phyloP scores from a whole-genome alignment of 208 protist species.

The Porcisia hertigi region DNA sequence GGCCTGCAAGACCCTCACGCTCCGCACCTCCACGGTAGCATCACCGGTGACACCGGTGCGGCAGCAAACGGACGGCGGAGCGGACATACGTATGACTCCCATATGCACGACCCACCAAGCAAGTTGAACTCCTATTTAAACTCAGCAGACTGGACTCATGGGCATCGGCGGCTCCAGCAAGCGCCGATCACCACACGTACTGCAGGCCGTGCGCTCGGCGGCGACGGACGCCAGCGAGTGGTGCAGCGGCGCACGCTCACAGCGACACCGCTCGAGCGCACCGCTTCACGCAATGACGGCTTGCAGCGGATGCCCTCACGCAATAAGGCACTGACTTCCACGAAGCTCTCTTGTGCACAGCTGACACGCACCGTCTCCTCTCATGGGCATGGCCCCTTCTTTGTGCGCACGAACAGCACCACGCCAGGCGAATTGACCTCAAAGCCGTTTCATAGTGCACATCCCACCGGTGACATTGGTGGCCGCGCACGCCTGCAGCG shows the following conservation, averaged over 20 bases:
- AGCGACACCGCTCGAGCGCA: constrained; percentile 24
- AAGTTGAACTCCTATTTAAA: constrained; percentile 10
- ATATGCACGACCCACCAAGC: constrained; percentile 10
- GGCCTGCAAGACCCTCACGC: constrained; percentile 28
- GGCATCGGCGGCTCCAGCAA: constrained; percentile 21
- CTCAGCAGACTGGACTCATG: not conserved
- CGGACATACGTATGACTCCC: constrained; percentile 20
- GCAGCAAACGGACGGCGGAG: constrained; percentile 16
- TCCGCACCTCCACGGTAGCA: constrained; percentile 27
- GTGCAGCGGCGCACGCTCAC: constrained; percentile 16
- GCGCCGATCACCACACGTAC: constrained; percentile 32
- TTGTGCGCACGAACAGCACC: constrained; percentile 23
- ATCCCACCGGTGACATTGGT: not conserved
- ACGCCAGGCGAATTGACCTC: constrained; percentile 5
- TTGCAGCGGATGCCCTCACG: constrained; percentile 24
- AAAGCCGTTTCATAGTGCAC: constrained; percentile 12
- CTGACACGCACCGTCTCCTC: constrained; percentile 20
- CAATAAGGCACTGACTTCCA: constrained; percentile 8
- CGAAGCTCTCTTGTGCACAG: constrained; percentile 15
- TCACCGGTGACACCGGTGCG: not conserved
- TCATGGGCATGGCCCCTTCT: not conserved
- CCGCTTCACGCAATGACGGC: not conserved
- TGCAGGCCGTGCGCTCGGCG: constrained; percentile 37
- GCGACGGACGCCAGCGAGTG: constrained; percentile 14
- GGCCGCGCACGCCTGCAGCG: constrained; percentile 18